Evolutionary conservation across 495 filamentous ascomycete genomes (phyloP).

Genomic region (Podospora tetraspora): DNA sequence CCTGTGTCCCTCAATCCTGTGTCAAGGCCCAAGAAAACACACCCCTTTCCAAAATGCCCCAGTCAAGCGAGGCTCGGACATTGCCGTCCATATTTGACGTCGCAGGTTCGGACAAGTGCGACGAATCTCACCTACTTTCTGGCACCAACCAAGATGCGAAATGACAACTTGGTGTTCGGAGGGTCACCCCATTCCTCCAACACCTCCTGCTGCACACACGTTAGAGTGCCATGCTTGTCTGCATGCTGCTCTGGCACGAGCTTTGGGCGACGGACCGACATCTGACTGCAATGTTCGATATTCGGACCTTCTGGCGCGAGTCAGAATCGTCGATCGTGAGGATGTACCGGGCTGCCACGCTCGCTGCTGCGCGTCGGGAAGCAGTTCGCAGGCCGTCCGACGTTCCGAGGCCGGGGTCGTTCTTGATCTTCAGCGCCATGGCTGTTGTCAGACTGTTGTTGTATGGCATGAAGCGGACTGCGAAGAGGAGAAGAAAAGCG

Average conservation of each 20-base stretch:
- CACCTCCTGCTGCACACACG: too few species aligned
- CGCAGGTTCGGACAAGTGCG: rapidly evolving
- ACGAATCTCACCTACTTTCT: background rate
- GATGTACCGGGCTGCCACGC: background rate
- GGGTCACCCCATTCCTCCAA: too few species aligned
- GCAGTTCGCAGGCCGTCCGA: background rate
- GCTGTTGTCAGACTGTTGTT: background rate
- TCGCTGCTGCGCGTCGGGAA: background rate
- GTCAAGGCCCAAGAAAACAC: too few species aligned
- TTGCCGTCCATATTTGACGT: background rate
- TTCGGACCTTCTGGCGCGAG: too few species aligned
- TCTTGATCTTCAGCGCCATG: background rate
- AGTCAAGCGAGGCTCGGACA: background rate
- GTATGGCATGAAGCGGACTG: too few species aligned
- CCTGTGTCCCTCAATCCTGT: too few species aligned
- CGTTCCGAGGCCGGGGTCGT: background rate
- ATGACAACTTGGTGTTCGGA: too few species aligned
- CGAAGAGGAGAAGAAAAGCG: background rate
- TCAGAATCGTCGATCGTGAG: too few species aligned
- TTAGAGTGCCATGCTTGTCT: too few species aligned
- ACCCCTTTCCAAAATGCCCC: background rate
- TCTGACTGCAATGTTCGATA: too few species aligned
- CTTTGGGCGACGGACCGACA: too few species aligned
- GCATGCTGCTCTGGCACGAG: too few species aligned
- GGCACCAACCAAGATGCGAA: background rate